These are phyloP conservation scores for Chimonanthus salicifolius DNA, from an alignment of 164 flowering plant genomes.

Conservation along the genomic window DNA sequence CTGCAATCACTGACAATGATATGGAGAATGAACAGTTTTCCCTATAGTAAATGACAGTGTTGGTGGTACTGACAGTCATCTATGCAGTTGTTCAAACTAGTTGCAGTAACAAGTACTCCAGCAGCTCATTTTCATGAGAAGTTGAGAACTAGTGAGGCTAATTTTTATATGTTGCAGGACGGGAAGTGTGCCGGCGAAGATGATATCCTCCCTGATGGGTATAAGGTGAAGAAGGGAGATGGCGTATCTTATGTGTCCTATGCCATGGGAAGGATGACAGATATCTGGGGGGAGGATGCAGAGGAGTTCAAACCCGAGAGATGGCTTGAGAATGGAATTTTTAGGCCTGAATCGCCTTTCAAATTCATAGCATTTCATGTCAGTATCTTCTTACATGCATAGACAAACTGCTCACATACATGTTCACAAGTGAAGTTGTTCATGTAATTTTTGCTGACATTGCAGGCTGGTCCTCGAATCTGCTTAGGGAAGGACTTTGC, in stretches of 20 bases:
- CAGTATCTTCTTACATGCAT: conserved; percentile 6
- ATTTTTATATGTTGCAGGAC: conserved; percentile 34
- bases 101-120: neutral
- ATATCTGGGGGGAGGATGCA: conserved; percentile 77
- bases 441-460: neutral
- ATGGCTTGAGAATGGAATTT: conserved; percentile 60
- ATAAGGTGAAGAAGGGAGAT: conserved; percentile 54
- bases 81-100: neutral
- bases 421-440: neutral
- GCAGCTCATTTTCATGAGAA: neutral
- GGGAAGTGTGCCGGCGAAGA: conserved; percentile 45
- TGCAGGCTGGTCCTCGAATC: conserved; percentile 72
- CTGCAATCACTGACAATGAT: neutral
- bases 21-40: neutral
- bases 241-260: conserved; percentile 48
- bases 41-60: no score
- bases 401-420: neutral
- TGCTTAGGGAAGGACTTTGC: conserved; percentile 78
- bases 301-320: conserved; percentile 59
- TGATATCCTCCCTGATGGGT: conserved; percentile 76
- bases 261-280: conserved; percentile 75
- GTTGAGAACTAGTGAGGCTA: neutral
- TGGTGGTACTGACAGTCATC: no score
- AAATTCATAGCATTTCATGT: conserved; percentile 72
- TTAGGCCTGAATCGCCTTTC: conserved; percentile 62